Conservation (phyloP, 2,329 filamentous ascomycete genomes). For the Scedosporium minutisporum region DNA sequence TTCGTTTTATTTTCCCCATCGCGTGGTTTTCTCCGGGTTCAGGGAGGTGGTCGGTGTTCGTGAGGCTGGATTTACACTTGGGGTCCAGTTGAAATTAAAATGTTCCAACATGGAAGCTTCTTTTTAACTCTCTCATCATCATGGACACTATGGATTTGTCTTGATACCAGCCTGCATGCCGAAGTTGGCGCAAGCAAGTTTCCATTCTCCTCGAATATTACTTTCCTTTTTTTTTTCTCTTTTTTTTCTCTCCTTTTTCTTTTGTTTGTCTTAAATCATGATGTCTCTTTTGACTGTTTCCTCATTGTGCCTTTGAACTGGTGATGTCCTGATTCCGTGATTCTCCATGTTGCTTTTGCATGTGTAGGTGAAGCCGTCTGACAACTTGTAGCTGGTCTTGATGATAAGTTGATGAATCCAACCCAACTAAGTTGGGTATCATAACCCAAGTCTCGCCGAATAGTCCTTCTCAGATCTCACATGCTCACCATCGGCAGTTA, state of each 20-base stretch:
- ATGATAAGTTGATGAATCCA: no score
- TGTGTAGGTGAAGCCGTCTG: no score
- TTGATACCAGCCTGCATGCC: slow-evolving; percentile 7
- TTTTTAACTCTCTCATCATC: slow-evolving; percentile 3
- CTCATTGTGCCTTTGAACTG: no score
- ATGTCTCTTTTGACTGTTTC: not conserved
- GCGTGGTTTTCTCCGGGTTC: slow-evolving; percentile 6
- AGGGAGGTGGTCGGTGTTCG: slow-evolving; percentile 3
- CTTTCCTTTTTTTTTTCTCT: not conserved
- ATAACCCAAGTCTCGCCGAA: no score
- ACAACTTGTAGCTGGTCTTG: no score
- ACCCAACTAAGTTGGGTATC: no score
- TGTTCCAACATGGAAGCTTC: slow-evolving; percentile 4
- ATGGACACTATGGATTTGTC: slow-evolving; percentile 6
- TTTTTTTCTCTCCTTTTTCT: not conserved
- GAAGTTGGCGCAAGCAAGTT: slow-evolving; percentile 5
- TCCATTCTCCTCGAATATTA: slow-evolving; percentile 6
- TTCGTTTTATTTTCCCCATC: not conserved
- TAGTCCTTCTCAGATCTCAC: no score
- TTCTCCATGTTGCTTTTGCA: no score
- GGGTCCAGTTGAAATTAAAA: slow-evolving; percentile 4
- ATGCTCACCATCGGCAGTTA: no score
- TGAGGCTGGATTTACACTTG: slow-evolving; percentile 5
- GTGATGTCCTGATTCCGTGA: no score
- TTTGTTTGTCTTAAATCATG: not conserved